Percentiles rank a stretch among this genome's conserved stretches.
These are phyloP conservation scores for Ilex asprella DNA, from an alignment of 257 asterid genomes.

Conservation along the genomic window DNA sequence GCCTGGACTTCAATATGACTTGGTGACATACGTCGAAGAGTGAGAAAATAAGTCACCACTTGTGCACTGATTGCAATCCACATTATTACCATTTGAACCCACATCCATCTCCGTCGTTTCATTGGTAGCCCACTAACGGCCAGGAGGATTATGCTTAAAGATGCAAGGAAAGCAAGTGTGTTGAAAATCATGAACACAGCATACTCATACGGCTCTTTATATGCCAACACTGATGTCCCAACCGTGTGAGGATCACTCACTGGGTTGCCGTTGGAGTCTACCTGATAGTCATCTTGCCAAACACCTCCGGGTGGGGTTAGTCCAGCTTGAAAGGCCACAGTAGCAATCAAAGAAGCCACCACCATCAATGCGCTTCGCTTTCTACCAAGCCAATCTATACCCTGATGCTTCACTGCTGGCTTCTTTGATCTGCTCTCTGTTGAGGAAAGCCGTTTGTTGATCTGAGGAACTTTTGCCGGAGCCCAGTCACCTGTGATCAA, in stretches of 20 bases:
- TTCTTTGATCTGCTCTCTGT: conserved; percentile 8
- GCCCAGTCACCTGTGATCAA: conserved; percentile 13
- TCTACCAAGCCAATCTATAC: conserved; percentile 26
- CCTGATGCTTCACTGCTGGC: conserved; percentile 8
- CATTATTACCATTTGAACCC: neutral
- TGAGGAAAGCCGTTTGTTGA: neutral
- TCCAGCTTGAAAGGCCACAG: conserved; percentile 34
- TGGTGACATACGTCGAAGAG: too few relatives aligned
- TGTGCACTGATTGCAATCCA: too few relatives aligned
- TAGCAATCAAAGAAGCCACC: conserved; percentile 33
- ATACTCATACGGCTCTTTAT: conserved; percentile 13
- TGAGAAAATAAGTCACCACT: neutral
- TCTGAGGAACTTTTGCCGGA: conserved; percentile 7
- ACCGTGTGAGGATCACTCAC: conserved; percentile 21
- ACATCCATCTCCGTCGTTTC: conserved; percentile 24
- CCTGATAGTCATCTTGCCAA: conserved; percentile 28
- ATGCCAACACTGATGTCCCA: conserved; percentile 26
- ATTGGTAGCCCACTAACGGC: conserved; percentile 29
- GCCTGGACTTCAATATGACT: too few relatives aligned
- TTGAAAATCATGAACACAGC: conserved; percentile 27
- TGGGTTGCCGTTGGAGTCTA: conserved; percentile 17
- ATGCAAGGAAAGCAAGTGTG: conserved; percentile 27
- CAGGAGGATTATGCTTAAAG: conserved; percentile 25
- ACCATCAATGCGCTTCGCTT: conserved; percentile 26
- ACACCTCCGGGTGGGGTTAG: conserved; percentile 30